Base-by-base conservation (phyloP, 345 rosid genomes). In the Pugionium cornutum region DNA sequence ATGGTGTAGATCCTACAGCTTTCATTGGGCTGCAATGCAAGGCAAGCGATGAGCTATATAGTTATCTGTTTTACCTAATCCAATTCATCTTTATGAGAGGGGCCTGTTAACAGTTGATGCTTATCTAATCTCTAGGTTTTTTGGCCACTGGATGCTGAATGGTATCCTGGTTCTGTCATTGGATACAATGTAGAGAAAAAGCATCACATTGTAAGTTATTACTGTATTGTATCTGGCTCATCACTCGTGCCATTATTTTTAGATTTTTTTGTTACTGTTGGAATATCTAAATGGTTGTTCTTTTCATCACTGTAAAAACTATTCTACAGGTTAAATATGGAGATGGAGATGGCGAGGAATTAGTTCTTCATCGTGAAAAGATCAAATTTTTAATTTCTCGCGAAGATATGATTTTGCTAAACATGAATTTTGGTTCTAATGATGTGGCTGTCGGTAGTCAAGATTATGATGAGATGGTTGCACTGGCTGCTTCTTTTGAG, bases 101-200 rank as follows among this genome's bases (percentile, higher is more conserved):
- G 47, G 10, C 40, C 28, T 40, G 37, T 37, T 63, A 41, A 64
- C 54, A 52, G 36, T 39, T 67, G 73, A 27, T 54, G 53, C 42
- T 65, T 71, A 28, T 53, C 72, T 62, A 11, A 44, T 56, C 47
- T 77, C 42, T 88, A 94, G 99, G 89, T 94, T 50, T 94, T 80
- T 79, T 94, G 99, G 99, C 99, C 99, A 32, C 58, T 94, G 77
- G 99, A 94, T 81, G 95, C 88, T 73, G 95, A 86, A 71, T 94
- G 97, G 99, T 94, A 90, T 71, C 59, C 75, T 4, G 97, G 96
- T 62, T 63, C 68, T 51, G 64, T 94, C 69, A 64, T 83, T 73
- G 87, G 88, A 26, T 91, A 87, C 63, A 81, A 79, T 75, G 62
- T 69, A 2, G 95, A 82, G 78, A 76, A 75, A 54, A 82, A 82